Base-by-base conservation (phyloP, 352 stramenopile species). In the Phytophthora uliginosa region DNA sequence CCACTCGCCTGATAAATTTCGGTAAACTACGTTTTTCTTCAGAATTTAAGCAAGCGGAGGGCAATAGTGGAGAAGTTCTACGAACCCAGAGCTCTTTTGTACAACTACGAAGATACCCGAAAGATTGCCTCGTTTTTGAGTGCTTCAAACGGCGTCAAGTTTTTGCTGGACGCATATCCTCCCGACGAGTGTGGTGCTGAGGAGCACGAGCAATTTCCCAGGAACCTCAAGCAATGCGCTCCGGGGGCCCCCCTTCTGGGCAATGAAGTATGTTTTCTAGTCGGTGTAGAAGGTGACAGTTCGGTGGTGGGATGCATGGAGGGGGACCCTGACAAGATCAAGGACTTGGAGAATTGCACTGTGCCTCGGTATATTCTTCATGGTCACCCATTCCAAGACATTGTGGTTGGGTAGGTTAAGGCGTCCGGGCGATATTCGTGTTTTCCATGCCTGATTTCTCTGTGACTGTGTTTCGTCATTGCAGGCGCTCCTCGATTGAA, bases 21-120 rank as follows among this genome's bases (percentile, higher is more conserved):
- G 34, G 53, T 10, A 31, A 15, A 42, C 36, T 56, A 17, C 65
- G 4, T 38, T 59, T 33, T 33, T 47, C 55, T 33, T 33, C 54
- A 92, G 78, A 95, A 95, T 52, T 50, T 95, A 51, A 87, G 64
- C 63, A 95, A 95, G 68, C 70, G 88, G 20, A 79, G 85, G 17
- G 56, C 71, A 28, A 31, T 92, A 1, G 75, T 94, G 28, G 86
- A 93, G 28, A 85, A 72, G 28, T 94, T 86, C 57, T 95, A 93
- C 68, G 72, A 91, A 18, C 65, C 70, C 1, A 77, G 78, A 34
- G 86, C 85, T 13, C 57, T 94, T 40, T 55, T 95, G 22, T 93
- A 82, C 63, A 82, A 85, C n/a, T 95, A 95, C 71, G 72, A 77
- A 34, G 77, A 76, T 22, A 84, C 86, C 6, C 77, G 74, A 4